Base-by-base conservation (phyloP, 163 green algal species). In the Scenedesmus sp. region DNA sequence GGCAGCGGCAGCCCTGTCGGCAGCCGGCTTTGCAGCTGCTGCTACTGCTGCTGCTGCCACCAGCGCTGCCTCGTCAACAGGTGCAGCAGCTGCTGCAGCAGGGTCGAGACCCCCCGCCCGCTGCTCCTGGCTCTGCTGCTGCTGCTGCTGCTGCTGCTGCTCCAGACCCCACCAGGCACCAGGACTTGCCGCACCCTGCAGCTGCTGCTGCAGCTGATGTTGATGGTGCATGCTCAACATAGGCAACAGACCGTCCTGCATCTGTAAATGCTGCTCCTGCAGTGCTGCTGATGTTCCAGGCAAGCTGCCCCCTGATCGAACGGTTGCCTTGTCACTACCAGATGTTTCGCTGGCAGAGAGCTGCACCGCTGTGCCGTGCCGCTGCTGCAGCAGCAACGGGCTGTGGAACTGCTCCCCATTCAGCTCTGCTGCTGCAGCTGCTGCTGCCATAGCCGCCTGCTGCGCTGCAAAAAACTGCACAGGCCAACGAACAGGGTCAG, bases 141-240 rank as follows among this genome's bases (percentile, higher is more conserved):
- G 56, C 83, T 80, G 68, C 42, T 81, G 84, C 85, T 83, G 65
- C 16, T 70, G 33, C 44, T 90, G 42, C 24, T 68, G 46, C 85
- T 90, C 40, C 20, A 42, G 61, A 12, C 40, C 37, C 84, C 44
- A 81, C 43, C 51, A 73, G 16, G 33, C 6, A 26, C 44, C n/a
- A 16, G 81, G n/a, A 40, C n/a, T 65, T 7, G n/a, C 44, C 1
- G n/a, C 40, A 35, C 35, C 59, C 37, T 81, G 83, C 42, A 68
- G 43, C 80, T 44, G 22, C 76, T 83, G 76, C 76, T 83, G 79
- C n/a, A n/a, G n/a, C 79, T 85, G 80, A 37, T 83, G 37, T 33
- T 70, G 76, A 16, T 46, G 30, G 44, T 70, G 56, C 56, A 70
- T 70, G 56, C 56, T n/a, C 56, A 70, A 22, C 1, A n/a, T 3